Conservation (phyloP, 1,284 basidiomycete genomes). For the Phaffia rhodozyma region DNA sequence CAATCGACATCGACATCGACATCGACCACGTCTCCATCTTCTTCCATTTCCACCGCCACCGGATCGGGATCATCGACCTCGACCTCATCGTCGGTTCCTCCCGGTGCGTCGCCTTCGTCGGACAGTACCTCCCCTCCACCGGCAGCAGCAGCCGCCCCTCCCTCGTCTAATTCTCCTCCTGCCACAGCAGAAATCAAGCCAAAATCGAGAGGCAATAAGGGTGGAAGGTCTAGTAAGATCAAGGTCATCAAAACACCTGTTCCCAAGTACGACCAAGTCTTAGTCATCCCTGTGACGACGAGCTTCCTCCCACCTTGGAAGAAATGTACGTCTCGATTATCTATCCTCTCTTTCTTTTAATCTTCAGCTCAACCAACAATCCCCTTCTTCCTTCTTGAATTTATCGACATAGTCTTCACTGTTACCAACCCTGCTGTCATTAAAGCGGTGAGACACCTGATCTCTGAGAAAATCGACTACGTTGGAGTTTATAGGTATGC, state of each 20-base stretch:
- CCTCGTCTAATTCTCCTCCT: background rate
- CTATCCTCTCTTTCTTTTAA: background rate
- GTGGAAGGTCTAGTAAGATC: background rate
- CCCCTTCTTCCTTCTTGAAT: background rate
- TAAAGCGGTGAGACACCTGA: constrained; percentile 88
- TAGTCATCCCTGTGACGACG: constrained; percentile 9
- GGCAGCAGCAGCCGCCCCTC: background rate
- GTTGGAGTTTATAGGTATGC: constrained; percentile 79
- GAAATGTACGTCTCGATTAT: constrained; percentile 8
- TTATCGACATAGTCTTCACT: constrained; percentile 86
- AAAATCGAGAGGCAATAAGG: background rate
- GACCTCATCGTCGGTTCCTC: no score
- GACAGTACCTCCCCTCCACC: background rate
- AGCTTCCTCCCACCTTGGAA: constrained; percentile 8
- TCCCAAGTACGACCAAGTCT: background rate
- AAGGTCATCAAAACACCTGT: background rate
- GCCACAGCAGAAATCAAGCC: background rate
- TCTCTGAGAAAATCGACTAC: constrained; percentile 93
- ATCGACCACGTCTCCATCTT: no score
- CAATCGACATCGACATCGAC: no score
- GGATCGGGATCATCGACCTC: no score
- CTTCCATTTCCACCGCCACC: no score
- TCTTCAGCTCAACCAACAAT: background rate
- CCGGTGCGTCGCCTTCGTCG: background rate
- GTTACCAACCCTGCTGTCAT: constrained; percentile 83